A percentile compares a stretch with the other conserved stretches of the same genome.
phyloP scores from a whole-genome alignment of 2,329 filamentous ascomycete species.

The Neophaeococcomyces mojaviensis region DNA sequence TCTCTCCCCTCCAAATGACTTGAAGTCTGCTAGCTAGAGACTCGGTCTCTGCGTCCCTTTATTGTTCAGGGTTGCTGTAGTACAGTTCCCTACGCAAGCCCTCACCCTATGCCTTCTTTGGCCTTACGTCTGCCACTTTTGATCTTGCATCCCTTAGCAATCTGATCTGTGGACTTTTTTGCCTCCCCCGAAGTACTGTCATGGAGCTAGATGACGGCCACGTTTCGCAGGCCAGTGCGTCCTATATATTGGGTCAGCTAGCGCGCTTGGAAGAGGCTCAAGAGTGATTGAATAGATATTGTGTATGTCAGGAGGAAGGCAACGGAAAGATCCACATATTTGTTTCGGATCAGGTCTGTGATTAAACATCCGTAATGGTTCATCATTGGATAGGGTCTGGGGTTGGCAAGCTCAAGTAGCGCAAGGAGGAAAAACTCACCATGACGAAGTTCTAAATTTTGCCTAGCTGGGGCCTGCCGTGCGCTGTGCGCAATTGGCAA shows the following conservation, averaged over 20 bases:
- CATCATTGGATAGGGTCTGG: conserved; percentile 59
- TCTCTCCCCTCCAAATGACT: neutral
- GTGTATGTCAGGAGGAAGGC: neutral
- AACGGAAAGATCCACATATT: conserved; percentile 26
- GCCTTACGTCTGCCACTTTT: neutral
- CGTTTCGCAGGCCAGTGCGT: conserved; percentile 21
- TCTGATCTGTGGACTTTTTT: neutral
- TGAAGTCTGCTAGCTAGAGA: neutral
- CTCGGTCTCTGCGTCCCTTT: neutral
- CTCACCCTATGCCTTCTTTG: neutral
- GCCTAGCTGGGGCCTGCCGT: conserved; percentile 19
- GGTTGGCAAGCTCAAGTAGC: neutral
- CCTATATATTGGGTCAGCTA: conserved; percentile 12
- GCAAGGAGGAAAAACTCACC: conserved; percentile 14
- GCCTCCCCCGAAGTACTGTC: conserved; percentile 8
- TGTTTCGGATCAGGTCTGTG: conserved; percentile 72
- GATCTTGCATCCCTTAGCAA: neutral
- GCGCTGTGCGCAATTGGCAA: conserved; percentile 15
- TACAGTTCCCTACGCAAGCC: too few relatives aligned
- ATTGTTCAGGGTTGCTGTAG: too few relatives aligned
- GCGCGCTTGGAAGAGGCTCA: neutral
- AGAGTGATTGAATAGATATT: conserved; percentile 4
- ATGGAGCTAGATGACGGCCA: conserved; percentile 17
- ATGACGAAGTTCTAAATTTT: conserved; percentile 20
- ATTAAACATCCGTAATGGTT: conserved; percentile 98